Conservation (phyloP, 1,284 basidiomycete species). For the Lentinula novae-zelandiae region DNA sequence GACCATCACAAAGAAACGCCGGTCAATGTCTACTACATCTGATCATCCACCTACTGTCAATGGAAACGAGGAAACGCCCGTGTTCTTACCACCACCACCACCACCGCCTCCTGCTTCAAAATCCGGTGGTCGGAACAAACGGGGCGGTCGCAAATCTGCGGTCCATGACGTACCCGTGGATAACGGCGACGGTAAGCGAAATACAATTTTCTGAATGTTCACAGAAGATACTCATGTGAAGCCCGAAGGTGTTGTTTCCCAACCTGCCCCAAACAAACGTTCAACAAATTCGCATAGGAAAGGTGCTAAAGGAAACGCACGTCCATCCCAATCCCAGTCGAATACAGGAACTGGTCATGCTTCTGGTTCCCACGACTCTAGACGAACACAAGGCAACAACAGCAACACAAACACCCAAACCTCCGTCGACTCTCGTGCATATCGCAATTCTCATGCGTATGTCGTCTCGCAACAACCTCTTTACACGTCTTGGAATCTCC, state of each 20-base stretch:
- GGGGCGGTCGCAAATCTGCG: conserved; percentile 45
- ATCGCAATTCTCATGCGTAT: conserved; percentile 73
- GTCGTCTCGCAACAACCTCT: conserved; percentile 72
- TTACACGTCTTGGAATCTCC: conserved; percentile 83
- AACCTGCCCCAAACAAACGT: conserved; percentile 32
- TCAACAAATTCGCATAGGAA: conserved; percentile 35
- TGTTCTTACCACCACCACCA: conserved; percentile 22
- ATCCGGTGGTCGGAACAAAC: conserved; percentile 31
- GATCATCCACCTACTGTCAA: conserved; percentile 43
- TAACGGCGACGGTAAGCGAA: conserved; percentile 58
- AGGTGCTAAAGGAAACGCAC: conserved; percentile 44
- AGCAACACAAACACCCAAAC: conserved; percentile 20
- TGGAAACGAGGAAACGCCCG: conserved; percentile 45
- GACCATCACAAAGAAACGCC: conserved; percentile 29
- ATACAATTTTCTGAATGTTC: conserved; percentile 15
- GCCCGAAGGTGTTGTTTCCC: conserved; percentile 15
- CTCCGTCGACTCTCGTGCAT: conserved; percentile 44
- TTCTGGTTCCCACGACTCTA: conserved; percentile 37
- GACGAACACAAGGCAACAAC: conserved; percentile 40
- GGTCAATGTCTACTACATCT: conserved; percentile 66
- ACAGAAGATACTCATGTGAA: conserved; percentile 28
- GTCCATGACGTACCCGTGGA: conserved; percentile 37
- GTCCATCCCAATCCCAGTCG: conserved; percentile 42
- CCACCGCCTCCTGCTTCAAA: conserved; percentile 24
- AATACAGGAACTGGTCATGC: conserved; percentile 34